These are phyloP conservation scores for Ceriops zippeliana DNA, from an alignment of 345 rosid species.

Conservation along the genomic window DNA sequence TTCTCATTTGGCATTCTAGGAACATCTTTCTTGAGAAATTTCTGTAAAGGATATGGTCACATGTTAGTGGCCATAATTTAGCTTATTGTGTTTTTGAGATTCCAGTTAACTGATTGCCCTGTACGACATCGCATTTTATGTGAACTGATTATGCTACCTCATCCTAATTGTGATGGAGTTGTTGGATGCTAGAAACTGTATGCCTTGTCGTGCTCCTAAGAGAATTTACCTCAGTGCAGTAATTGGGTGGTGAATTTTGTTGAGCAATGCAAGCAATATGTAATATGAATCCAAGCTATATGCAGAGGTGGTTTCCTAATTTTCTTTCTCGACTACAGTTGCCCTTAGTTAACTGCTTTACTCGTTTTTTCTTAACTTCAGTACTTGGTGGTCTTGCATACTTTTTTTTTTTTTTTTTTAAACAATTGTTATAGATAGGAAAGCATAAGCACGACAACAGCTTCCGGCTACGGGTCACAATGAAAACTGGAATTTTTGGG, in stretches of 20 bases:
- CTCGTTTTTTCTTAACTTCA: too few species aligned
- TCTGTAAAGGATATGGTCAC: background rate
- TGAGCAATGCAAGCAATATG: background rate
- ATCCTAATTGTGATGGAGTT: background rate
- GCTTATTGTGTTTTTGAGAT: background rate
- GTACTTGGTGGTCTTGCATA: background rate
- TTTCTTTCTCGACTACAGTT: too few species aligned
- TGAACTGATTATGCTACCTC: background rate
- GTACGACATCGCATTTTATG: background rate
- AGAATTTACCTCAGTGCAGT: background rate
- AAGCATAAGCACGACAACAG: slow-evolving; percentile 48
- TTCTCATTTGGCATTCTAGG: background rate
- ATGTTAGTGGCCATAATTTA: background rate
- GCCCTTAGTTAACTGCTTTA: too few species aligned
- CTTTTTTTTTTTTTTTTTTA: background rate
- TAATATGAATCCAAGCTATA: background rate
- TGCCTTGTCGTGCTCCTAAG: background rate
- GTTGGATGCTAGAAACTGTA: too few species aligned
- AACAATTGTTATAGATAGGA: slow-evolving; percentile 51
- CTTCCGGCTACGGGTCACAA: slow-evolving; percentile 15
- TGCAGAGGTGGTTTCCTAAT: too few species aligned
- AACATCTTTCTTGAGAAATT: background rate
- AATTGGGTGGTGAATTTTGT: background rate
- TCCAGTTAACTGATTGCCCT: slow-evolving; percentile 7
- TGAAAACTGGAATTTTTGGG: slow-evolving; percentile 72